Evolutionary conservation across 139 green algal species (phyloP), one percentile per base, ranked within the genome.

Genomic region (Eudorina sp.): DNA sequence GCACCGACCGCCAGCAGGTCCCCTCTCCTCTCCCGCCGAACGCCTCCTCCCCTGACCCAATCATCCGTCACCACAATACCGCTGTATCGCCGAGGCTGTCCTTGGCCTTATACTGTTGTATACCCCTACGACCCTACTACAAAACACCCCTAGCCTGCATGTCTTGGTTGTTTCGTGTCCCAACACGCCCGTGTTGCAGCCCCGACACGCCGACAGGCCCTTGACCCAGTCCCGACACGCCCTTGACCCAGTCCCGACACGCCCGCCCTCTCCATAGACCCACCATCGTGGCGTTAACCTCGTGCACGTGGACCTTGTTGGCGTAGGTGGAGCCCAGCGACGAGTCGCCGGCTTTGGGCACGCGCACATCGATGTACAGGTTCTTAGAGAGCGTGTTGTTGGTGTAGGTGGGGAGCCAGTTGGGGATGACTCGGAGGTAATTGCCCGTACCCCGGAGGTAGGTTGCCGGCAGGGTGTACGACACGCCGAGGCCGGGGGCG

Each of bases 391-490:
- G 16, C 18, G 60, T 29, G 4, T 0, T 40, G 76, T 70, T 70
- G 76, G 2, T 66, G 75, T 58, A 66, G 16, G 29, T 27, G 13
- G 75, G 25, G n/a, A 46, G 18, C 75, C n/a, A 79, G 41, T 79
- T 41, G 40, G 70, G 70, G 11, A 34, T 31, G 11, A 84, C 55
- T 4, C 78, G 55, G 1, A 85, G 13, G 55, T 70, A 85, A 55
- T 41, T 74, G 38, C 78, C 78, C 14, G n/a, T 72, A 36, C 55
- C 55, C 13, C 55, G 55, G 3, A 85, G 36, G 55, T 85, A 85
- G 6, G 78, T 85, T 27, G 78, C 78, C 6, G 78, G 78, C 55
- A 85, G 38, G 38, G 53, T 72, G 78, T 60, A 85, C 14, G 78
- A 53, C 18, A 53, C 3, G 13, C 8, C 38, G 8, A 2, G 1